phyloP scores from a whole-genome alignment of 306 rosid species.

The Acmispon strigosus region DNA sequence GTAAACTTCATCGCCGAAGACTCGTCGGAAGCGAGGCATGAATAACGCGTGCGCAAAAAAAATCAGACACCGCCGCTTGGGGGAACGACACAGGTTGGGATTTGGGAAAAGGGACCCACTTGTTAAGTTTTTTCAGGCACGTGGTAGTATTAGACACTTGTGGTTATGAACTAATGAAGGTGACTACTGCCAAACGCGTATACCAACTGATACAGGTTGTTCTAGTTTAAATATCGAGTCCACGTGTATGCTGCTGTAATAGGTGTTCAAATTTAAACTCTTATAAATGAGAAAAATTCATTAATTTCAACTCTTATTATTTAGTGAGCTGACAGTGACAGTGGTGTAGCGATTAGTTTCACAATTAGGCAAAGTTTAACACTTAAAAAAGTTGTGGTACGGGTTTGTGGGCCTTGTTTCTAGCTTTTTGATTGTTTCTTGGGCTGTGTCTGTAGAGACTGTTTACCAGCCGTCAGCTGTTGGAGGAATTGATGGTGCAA shows the following conservation, averaged over 20 bases:
- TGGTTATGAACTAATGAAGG: too few species aligned
- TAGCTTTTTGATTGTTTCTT: neutral
- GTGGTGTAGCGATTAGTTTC: too few species aligned
- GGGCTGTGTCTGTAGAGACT: neutral
- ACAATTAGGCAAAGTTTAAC: too few species aligned
- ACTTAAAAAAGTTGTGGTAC: too few species aligned
- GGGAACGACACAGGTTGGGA: neutral
- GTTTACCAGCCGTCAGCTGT: neutral
- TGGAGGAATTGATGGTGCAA: neutral
- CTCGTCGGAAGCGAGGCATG: conserved; percentile 21
- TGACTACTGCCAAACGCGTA: too few species aligned
- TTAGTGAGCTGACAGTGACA: too few species aligned
- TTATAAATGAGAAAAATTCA: too few species aligned
- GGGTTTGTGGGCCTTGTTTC: neutral
- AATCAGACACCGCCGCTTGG: neutral
- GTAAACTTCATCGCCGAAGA: neutral
- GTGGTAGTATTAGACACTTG: conserved; percentile 19
- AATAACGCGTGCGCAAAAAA: conserved; percentile 49
- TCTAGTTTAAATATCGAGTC: too few species aligned
- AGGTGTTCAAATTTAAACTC: too few species aligned
- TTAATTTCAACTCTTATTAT: too few species aligned
- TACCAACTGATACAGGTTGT: too few species aligned
- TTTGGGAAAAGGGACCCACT: neutral
- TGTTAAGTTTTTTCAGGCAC: neutral
- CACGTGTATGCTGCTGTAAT: too few species aligned